phyloP scores from a whole-genome alignment of 345 rosid genomes.

The Salix purpurea region DNA sequence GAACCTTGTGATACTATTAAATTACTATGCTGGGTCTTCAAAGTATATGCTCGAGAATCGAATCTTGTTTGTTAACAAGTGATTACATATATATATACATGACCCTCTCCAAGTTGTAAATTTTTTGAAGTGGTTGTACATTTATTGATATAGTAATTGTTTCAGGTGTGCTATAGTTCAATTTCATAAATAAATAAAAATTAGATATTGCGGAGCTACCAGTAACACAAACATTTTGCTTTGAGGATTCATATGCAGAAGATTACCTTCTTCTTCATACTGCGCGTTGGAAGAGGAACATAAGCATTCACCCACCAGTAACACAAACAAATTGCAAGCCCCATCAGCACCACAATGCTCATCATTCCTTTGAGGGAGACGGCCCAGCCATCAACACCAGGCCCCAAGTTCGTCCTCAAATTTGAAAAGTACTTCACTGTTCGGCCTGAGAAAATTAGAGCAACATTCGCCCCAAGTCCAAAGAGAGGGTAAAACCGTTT shows the following conservation, averaged over 20 bases:
- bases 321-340: constrained; percentile 67
- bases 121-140: neutral
- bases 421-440: constrained; percentile 95
- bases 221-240: too few relatives aligned
- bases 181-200: constrained; percentile 5
- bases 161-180: neutral
- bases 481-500: constrained; percentile 90
- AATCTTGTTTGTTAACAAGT: neutral
- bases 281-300: constrained; percentile 80
- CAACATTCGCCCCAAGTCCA: constrained; percentile 93
- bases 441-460: constrained; percentile 88
- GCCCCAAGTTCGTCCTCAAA: constrained; percentile 77
- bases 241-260: neutral
- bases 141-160: neutral
- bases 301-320: constrained; percentile 93
- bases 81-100: neutral
- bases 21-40: neutral
- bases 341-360: constrained; percentile 91
- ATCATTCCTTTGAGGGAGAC: constrained; percentile 90
- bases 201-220: neutral
- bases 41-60: neutral
- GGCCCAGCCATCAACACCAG: constrained; percentile 99
- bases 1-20: neutral
- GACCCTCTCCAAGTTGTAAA: neutral
- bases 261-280: constrained; percentile 94